Percentiles rank a stretch among this genome's conserved stretches.
phyloP scores from a whole-genome alignment of 2,329 filamentous ascomycete genomes.

The Alternaria conjuncta region DNA sequence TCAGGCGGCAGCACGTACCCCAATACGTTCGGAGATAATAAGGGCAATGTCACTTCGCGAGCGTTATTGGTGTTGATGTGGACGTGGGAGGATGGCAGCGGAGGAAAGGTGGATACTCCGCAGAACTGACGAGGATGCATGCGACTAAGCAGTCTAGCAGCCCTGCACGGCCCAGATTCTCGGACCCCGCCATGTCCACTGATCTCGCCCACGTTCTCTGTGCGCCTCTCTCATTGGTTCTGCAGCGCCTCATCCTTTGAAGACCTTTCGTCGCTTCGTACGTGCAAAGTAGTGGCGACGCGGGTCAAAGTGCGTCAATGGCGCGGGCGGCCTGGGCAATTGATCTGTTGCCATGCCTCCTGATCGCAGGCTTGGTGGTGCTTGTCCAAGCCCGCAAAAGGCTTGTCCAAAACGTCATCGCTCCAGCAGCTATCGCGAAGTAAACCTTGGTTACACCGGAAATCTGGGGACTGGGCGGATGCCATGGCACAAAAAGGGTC shows the following conservation, averaged over 20 bases:
- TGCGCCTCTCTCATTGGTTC: constrained; percentile 20
- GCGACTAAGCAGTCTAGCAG: background rate
- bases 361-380: constrained; percentile 15
- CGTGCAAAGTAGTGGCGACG: constrained; percentile 2
- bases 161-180: constrained; percentile 4
- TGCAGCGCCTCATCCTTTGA: constrained; percentile 3
- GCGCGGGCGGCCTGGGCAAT: background rate
- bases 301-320: constrained; percentile 7
- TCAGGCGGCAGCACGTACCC: background rate
- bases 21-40: background rate
- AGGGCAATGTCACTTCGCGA: constrained; percentile 1
- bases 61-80: background rate
- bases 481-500: background rate
- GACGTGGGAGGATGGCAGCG: constrained; percentile 5
- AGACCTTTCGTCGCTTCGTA: constrained; percentile 2
- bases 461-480: constrained; percentile 11
- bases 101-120: constrained; percentile 2
- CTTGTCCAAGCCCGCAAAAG: constrained; percentile 21
- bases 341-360: constrained; percentile 10
- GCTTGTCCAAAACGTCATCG: constrained; percentile 23
- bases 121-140: background rate
- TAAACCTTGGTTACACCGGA: background rate
- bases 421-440: background rate
- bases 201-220: constrained; percentile 14
- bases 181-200: constrained; percentile 16